Evolutionary conservation across 2,329 filamentous ascomycete genomes (phyloP), one percentile per base, ranked within the genome.

Genomic region (Dothidotthia symphoricarpi): DNA sequence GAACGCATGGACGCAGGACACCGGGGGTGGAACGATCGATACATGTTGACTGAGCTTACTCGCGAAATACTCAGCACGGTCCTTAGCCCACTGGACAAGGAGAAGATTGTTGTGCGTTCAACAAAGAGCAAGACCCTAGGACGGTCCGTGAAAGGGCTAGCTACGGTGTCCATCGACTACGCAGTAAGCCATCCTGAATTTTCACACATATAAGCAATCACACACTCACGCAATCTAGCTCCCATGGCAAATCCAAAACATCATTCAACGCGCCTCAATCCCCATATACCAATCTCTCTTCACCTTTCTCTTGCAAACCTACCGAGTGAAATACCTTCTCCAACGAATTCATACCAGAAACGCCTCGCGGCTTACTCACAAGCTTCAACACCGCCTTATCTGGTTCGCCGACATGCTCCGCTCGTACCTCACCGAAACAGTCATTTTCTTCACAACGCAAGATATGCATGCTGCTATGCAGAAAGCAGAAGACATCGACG

Each of bases 341-440:
- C 79, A 82, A 75, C 75, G 43, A 59, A 68, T 49, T 57, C 31
- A 40, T 10, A 16, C 29, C 6, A 36, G 37, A 6, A 22, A 33
- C 6, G 24, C 28, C 43, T 16, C 55, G 35, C 28, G 47, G 14
- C 31, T 44, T 4, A 41, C 41, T 27, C 82, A 79, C 59, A 69
- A 74, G 12, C 69, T 91, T 7, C 81, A 86, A 25, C 80, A 82
- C 19, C 80, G 78, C 33, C 73, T 95, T 3, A 69, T 89, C 9
- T 91, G 87, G 85, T 91, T 95, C 66, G 78, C 80, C 48, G 84
- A 83, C 47, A 80, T 77, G 0, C 56, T 95, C 1, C 83, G 88
- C 54, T 82, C 82, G 7, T 93, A 95, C 58, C 69, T 95, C 4
- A 83, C 82, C 3, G 83, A 81, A 12, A 75, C 88, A 2, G 85